phyloP scores from a whole-genome alignment of 768 basidiomycete species.

The Mycena capillaripes region DNA sequence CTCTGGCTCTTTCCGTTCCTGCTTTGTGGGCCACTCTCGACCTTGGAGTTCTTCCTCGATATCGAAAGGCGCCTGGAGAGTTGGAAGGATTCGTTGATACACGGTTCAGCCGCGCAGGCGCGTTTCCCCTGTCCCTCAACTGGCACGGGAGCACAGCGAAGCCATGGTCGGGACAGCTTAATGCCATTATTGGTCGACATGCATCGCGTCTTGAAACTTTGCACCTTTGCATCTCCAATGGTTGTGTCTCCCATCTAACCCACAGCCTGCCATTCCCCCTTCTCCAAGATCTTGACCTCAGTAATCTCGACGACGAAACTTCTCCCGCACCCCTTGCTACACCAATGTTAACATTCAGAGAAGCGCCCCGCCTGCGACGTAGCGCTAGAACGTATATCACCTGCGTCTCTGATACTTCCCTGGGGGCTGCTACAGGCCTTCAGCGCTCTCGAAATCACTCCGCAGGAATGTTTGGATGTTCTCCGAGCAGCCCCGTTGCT shows the following conservation, averaged over 20 bases:
- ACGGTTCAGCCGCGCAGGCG: conserved; percentile 12
- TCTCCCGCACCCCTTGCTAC: not conserved
- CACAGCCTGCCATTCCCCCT: not conserved
- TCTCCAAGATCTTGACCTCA: not conserved
- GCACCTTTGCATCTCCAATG: not conserved
- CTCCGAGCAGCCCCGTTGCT: not conserved
- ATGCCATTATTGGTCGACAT: not conserved
- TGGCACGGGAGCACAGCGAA: not conserved
- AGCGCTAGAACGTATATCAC: not conserved
- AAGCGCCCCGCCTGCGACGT: not conserved
- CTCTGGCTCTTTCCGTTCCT: not conserved
- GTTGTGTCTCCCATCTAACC: not conserved
- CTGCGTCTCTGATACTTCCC: not conserved
- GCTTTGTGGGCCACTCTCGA: conserved; percentile 5
- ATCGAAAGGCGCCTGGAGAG: not conserved
- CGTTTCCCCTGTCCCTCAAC: not conserved
- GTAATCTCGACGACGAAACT: not conserved
- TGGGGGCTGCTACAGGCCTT: not conserved
- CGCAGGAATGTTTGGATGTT: conserved; percentile 5
- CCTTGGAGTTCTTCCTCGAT: not conserved
- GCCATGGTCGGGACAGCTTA: not conserved
- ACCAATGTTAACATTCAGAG: not conserved
- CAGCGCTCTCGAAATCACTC: not conserved
- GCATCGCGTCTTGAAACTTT: not conserved
- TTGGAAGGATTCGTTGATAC: not conserved